Percentiles rank a stretch among this genome's conserved stretches.
Conservation (phyloP, 2,329 filamentous ascomycete species). For the Verticillium longisporum region DNA sequence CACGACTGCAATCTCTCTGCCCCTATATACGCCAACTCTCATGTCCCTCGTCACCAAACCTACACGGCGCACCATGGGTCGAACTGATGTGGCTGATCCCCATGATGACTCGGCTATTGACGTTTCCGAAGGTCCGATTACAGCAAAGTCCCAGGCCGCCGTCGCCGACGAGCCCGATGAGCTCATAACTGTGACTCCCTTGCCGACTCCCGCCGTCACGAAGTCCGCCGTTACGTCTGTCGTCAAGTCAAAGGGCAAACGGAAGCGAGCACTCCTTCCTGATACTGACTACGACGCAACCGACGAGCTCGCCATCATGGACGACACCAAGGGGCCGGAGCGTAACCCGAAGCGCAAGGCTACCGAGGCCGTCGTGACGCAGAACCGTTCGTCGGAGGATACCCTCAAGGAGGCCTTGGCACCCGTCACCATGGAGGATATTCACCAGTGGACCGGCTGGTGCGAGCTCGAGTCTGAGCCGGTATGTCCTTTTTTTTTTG, state of each 20-base stretch:
- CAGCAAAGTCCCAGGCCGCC: background rate
- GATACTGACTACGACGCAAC: background rate
- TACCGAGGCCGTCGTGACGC: conserved; percentile 18
- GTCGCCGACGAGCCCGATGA: background rate
- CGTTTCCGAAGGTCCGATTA: background rate
- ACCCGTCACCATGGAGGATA: conserved; percentile 43
- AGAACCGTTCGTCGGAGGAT: conserved; percentile 24
- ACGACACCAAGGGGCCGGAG: conserved; percentile 12
- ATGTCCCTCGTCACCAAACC: background rate
- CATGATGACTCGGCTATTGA: background rate
- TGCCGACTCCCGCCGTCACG: background rate
- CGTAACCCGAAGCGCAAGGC: conserved; percentile 40
- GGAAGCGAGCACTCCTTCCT: background rate
- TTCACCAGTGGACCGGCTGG: conserved; percentile 63
- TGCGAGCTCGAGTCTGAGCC: conserved; percentile 87
- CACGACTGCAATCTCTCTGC: too few species aligned
- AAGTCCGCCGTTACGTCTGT: background rate
- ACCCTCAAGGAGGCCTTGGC: conserved; percentile 38
- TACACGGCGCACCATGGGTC: background rate
- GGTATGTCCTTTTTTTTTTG: conserved; percentile 41
- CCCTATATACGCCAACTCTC: background rate
- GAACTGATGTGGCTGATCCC: background rate
- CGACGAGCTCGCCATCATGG: background rate
- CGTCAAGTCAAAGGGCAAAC: background rate
- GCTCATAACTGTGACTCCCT: background rate